Base-by-base conservation (phyloP, 2,329 filamentous ascomycete species). In the Ophiostoma ulmi region DNA sequence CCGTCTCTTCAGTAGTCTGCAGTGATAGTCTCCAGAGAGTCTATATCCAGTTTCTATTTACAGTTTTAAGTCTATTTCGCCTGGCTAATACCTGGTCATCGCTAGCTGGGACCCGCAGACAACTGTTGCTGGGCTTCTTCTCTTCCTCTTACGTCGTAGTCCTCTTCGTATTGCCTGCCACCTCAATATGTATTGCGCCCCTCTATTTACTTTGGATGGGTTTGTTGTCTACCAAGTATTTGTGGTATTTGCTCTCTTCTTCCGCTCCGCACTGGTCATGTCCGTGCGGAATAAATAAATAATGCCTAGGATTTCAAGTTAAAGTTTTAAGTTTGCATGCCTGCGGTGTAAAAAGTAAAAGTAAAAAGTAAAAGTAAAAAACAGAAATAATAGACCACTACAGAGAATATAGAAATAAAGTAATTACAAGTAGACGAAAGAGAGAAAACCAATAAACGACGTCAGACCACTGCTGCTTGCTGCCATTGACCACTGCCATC, bases 151-250 rank as follows among this genome's bases (percentile, higher is more conserved):
- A 63, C 58, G 58, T 63, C 58, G 52, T 58, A 58, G 52, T 26
- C 22, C 52, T 58, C 52, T 35, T 63, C 58, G 58, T 63, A 63
- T 63, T 63, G 58, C 58, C 58, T 31, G 58, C 58, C 58, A 63
- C 58, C 58, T 4, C 58, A 36, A 63, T 63, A 63, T 20, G 26
- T 35, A 13, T 26, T 26, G 22, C 52, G 58, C 58, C 58, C 58
- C 58, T 63, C 58, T 63, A 63, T 63, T 63, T 63, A 63, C 58
- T 36, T 63, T 35, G 52, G n/a, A 26, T 58, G n/a, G 13, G 8
- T 14, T 58, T 58, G 14, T 58, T 58, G 10, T 58, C 52, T 58
- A 22, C 13, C 31, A 31, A 31, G 31, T 4, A 26, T 61, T 63
- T 14, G 22, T 26, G 31, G 3, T 61, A 13, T 35, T 44, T 20